Conservation (phyloP, 2,329 filamentous ascomycete genomes). For the Trichoderma citrinoviride region DNA sequence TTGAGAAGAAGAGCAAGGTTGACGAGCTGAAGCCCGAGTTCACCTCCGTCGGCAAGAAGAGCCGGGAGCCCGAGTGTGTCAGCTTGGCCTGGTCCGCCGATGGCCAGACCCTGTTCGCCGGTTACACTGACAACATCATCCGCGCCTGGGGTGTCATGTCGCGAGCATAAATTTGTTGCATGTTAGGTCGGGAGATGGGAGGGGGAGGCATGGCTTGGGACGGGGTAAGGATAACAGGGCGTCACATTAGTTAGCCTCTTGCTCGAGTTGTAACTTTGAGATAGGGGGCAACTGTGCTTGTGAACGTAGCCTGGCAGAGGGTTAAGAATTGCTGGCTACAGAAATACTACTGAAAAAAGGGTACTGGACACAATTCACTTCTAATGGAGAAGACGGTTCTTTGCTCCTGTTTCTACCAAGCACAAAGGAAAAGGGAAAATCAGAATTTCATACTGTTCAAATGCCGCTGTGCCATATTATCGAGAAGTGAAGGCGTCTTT, state of each 20-base stretch:
- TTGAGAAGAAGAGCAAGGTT: conserved; percentile 99
- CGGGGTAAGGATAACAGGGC: conserved; percentile 11
- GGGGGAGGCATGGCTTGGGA: conserved; percentile 4
- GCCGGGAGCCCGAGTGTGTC: conserved; percentile 96
- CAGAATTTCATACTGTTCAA: conserved; percentile 17
- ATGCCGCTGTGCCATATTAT: background rate
- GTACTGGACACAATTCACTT: conserved; percentile 20
- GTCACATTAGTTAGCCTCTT: conserved; percentile 19
- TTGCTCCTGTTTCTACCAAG: conserved; percentile 17
- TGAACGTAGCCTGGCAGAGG: conserved; percentile 13
- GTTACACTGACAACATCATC: conserved; percentile 99
- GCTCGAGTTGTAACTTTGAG: conserved; percentile 13
- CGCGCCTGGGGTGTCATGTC: conserved; percentile 98
- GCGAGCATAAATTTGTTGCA: conserved; percentile 61
- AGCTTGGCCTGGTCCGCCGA: conserved; percentile 97
- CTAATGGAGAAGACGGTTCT: conserved; percentile 20
- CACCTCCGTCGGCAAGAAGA: conserved; percentile 97
- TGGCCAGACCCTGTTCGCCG: conserved; percentile 98
- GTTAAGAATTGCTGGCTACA: conserved; percentile 13
- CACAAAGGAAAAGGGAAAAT: conserved; percentile 15
- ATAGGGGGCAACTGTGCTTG: conserved; percentile 6
- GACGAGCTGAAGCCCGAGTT: conserved; percentile 99
- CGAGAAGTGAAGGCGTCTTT: background rate
- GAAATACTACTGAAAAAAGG: conserved; percentile 17
- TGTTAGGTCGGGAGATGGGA: conserved; percentile 7